Evolutionary conservation across 495 filamentous ascomycete species (phyloP).

Genomic region (Lindgomyces ingoldianus): DNA sequence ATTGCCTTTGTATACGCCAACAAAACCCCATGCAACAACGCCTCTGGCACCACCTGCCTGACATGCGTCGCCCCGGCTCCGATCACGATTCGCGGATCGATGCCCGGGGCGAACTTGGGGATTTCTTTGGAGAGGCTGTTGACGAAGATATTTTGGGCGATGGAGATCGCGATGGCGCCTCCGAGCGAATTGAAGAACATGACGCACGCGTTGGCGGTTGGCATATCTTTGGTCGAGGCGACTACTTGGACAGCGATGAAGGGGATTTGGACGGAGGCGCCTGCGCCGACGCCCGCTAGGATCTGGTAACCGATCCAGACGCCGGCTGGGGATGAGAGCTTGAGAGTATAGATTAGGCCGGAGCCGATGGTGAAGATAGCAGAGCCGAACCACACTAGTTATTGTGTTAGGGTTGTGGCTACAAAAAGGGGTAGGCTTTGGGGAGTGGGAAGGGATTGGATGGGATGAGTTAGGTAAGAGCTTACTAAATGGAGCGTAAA

Average conservation of each 20-base stretch:
- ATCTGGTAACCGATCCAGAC: conserved; percentile 46
- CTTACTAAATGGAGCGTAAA: conserved; percentile 39
- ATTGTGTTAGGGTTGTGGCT: not conserved
- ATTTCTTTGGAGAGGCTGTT: conserved; percentile 39
- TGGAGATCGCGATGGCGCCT: conserved; percentile 41
- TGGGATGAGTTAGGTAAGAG: not conserved
- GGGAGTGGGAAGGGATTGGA: not conserved
- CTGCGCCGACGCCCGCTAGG: conserved; percentile 41
- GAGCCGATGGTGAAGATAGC: conserved; percentile 35
- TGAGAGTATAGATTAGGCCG: conserved; percentile 42
- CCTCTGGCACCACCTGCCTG: conserved; percentile 35
- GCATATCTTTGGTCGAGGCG: conserved; percentile 40
- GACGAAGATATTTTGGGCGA: conserved; percentile 46
- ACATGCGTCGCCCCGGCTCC: conserved; percentile 43
- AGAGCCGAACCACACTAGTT: conserved; percentile 30
- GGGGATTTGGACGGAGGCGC: conserved; percentile 42
- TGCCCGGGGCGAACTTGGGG: conserved; percentile 28
- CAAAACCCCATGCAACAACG: conserved; percentile 38
- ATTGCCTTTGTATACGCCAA: conserved; percentile 42
- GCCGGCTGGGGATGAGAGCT: conserved; percentile 24
- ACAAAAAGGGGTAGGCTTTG: no score
- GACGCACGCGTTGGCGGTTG: conserved; percentile 41
- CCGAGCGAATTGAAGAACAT: conserved; percentile 48
- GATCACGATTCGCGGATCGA: conserved; percentile 39
- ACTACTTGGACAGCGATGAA: conserved; percentile 45